Evolutionary conservation across 2,329 filamentous ascomycete species (phyloP).

Genomic region (Lizonia empirigonia): DNA sequence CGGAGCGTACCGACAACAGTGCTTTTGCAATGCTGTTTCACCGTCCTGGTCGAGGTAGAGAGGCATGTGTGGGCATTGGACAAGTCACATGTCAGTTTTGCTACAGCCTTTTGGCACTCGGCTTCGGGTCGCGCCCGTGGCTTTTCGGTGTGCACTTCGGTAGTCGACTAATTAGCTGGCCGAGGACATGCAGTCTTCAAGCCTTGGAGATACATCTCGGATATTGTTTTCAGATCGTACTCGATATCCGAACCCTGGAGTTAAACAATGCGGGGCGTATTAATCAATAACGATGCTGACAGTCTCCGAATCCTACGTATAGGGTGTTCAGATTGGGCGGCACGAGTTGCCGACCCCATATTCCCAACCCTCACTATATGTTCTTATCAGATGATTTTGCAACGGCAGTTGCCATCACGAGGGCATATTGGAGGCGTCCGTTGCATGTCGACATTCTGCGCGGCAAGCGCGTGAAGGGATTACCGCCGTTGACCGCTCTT

Average conservation of each 20-base stretch:
- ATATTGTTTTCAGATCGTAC: slow-evolving; percentile 11
- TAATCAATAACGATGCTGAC: slow-evolving; percentile 6
- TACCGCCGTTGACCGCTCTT: slow-evolving; percentile 11
- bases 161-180: not conserved
- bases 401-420: not conserved
- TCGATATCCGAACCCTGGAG: slow-evolving; percentile 19
- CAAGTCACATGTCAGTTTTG: not conserved
- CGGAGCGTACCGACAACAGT: slow-evolving; percentile 4
- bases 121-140: not conserved
- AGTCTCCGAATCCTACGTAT: not conserved
- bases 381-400: not conserved
- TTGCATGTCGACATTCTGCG: not conserved
- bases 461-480: slow-evolving; percentile 3
- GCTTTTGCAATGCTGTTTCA: not conserved
- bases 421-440: not conserved
- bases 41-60: not conserved
- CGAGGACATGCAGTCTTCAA: not conserved
- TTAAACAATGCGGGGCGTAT: slow-evolving; percentile 1
- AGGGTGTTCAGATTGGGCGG: not conserved
- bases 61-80: not conserved
- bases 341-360: too few species aligned
- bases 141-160: not conserved
- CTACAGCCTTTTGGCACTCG: not conserved
- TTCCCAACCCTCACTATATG: not conserved
- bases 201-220: slow-evolving; percentile 1